These are phyloP conservation scores for Thyridium curvatum DNA, from an alignment of 2,329 filamentous ascomycete species.

Conservation along the genomic window DNA sequence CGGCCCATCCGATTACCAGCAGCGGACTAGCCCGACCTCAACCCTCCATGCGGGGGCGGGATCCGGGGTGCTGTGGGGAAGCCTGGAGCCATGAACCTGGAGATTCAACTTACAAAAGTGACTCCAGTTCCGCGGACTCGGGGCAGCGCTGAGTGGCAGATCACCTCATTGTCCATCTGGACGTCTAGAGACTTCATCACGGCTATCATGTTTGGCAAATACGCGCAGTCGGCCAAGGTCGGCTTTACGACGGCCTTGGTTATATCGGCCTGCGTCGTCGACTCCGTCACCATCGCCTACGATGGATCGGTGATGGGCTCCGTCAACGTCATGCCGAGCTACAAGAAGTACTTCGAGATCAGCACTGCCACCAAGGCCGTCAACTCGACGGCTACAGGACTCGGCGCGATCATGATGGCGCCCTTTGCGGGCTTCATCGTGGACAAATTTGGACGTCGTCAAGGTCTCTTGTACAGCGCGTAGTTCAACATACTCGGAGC, in stretches of 20 bases:
- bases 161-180: no score
- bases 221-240: constrained; percentile 7
- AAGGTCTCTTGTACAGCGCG: constrained; percentile 11
- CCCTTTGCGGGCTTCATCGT: constrained; percentile 13
- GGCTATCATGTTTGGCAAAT: background rate
- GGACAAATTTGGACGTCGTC: constrained; percentile 17
- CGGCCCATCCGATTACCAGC: no score
- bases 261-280: constrained; percentile 17
- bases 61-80: no score
- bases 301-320: constrained; percentile 24
- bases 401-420: constrained; percentile 15
- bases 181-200: background rate
- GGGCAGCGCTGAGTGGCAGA: no score
- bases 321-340: constrained; percentile 24
- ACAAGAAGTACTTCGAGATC: constrained; percentile 23
- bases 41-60: no score
- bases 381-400: constrained; percentile 18
- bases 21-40: no score
- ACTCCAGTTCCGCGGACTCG: no score
- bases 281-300: constrained; percentile 23
- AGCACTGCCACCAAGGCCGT: constrained; percentile 22
- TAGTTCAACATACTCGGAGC: constrained; percentile 14
- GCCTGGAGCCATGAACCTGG: no score
- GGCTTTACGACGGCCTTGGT: constrained; percentile 13
- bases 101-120: no score